Evolutionary conservation across 768 basidiomycete species (phyloP).

Genomic region (Tulasnella sp.): DNA sequence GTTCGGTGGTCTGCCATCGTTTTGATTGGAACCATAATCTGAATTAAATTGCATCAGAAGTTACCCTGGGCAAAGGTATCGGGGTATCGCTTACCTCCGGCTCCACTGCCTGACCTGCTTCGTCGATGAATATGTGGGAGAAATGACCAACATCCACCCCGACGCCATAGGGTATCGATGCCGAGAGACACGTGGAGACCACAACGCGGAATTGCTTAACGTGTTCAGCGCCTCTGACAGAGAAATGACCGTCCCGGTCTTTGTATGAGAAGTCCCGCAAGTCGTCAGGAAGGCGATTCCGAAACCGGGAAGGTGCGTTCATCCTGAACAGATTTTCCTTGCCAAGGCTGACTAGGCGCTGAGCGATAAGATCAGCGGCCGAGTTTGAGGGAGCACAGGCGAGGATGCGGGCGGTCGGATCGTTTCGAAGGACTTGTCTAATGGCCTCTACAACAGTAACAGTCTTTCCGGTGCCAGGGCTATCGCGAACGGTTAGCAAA

Average conservation of each 20-base stretch:
- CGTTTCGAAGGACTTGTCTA: not conserved
- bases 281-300: slow-evolving; percentile 28
- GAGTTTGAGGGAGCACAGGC: slow-evolving; percentile 20
- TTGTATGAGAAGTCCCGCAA: slow-evolving; percentile 31
- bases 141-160: slow-evolving; percentile 52
- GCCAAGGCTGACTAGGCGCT: slow-evolving; percentile 11
- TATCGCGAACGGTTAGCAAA: too few species aligned
- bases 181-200: slow-evolving; percentile 56
- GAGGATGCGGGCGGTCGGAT: slow-evolving; percentile 2
- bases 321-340: slow-evolving; percentile 13
- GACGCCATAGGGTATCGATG: slow-evolving; percentile 42
- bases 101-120: slow-evolving; percentile 63
- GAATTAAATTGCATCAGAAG: not conserved
- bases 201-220: slow-evolving; percentile 38
- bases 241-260: slow-evolving; percentile 33
- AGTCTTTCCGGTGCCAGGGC: slow-evolving; percentile 19
- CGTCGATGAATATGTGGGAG: slow-evolving; percentile 57
- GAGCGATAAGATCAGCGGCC: slow-evolving; percentile 18
- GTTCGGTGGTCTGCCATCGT: slow-evolving; percentile 42
- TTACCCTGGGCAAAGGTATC: not conserved
- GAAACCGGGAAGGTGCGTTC: slow-evolving; percentile 18
- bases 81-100: slow-evolving; percentile 31
- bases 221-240: slow-evolving; percentile 32
- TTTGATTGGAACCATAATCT: slow-evolving; percentile 46
- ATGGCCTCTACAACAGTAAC: slow-evolving; percentile 18